Conservation (phyloP, 2,329 filamentous ascomycete genomes). For the Simplicillium aogashimaense region DNA sequence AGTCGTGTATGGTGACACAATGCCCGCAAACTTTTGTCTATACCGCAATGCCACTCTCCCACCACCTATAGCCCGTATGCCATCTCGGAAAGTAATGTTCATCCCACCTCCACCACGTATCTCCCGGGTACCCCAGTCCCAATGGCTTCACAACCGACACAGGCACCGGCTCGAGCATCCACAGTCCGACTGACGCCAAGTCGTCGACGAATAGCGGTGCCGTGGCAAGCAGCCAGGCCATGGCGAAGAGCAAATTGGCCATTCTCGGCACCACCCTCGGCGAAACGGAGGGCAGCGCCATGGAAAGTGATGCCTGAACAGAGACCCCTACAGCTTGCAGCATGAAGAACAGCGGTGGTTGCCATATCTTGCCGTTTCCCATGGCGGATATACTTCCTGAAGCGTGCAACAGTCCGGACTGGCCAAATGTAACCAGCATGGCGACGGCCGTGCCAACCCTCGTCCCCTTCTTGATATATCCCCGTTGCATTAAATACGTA, state of each 20-base stretch:
- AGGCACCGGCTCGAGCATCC: constrained; percentile 76
- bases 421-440: constrained; percentile 39
- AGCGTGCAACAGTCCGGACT: constrained; percentile 62
- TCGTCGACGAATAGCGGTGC: constrained; percentile 63
- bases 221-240: constrained; percentile 60
- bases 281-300: constrained; percentile 20
- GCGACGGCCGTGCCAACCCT: constrained; percentile 13
- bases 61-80: constrained; percentile 55
- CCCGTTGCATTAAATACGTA: constrained; percentile 29
- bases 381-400: constrained; percentile 58
- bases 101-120: constrained; percentile 60
- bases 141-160: constrained; percentile 59
- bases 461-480: constrained; percentile 26
- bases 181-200: constrained; percentile 62
- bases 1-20: too few relatives aligned
- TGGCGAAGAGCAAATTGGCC: constrained; percentile 52
- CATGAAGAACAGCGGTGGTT: constrained; percentile 60
- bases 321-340: constrained; percentile 58
- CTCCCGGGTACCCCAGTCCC: constrained; percentile 50
- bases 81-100: constrained; percentile 39
- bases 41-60: constrained; percentile 29
- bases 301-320: constrained; percentile 38
- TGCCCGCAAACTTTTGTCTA: too few relatives aligned
- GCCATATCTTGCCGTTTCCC: constrained; percentile 38
- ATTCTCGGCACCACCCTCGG: constrained; percentile 36